These are phyloP conservation scores for Capsella rubella DNA, from an alignment of 441 rosid genomes.

Conservation along the genomic window DNA sequence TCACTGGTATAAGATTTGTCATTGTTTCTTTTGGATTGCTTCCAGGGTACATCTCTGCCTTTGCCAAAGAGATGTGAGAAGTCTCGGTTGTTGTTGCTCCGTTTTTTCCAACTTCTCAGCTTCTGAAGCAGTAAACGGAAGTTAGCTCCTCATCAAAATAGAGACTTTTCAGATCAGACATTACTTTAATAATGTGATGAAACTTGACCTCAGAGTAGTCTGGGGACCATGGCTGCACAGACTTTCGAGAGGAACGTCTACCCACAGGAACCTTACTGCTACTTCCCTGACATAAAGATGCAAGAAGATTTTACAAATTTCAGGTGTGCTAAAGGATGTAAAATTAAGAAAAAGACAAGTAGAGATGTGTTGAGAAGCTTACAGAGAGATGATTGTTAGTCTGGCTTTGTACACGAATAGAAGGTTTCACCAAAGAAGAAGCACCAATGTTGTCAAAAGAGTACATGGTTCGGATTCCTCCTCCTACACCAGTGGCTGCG, in stretches of 20 bases:
- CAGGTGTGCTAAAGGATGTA: neutral
- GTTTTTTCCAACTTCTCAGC: slow-evolving; percentile 37
- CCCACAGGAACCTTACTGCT: slow-evolving; percentile 20
- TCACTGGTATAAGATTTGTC: slow-evolving; percentile 6
- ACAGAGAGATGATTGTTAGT: slow-evolving; percentile 27
- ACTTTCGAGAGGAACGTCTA: slow-evolving; percentile 9
- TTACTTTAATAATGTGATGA: slow-evolving; percentile 21
- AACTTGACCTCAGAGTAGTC: slow-evolving; percentile 30
- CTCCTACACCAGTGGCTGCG: neutral
- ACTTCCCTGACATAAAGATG: slow-evolving; percentile 34
- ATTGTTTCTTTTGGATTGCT: slow-evolving; percentile 8
- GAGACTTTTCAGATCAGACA: neutral
- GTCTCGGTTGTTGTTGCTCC: slow-evolving; percentile 12
- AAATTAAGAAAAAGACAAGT: neutral
- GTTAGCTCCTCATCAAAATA: slow-evolving; percentile 12
- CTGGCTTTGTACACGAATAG: slow-evolving; percentile 38
- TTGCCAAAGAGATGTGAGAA: slow-evolving; percentile 12
- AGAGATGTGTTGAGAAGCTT: neutral
- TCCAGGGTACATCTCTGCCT: slow-evolving; percentile 7
- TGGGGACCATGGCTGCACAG: neutral
- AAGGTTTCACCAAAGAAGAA: slow-evolving; percentile 40
- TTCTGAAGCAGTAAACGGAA: slow-evolving; percentile 31
- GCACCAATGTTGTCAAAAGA: slow-evolving; percentile 7
- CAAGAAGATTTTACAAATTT: neutral
- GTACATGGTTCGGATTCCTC: neutral